These are phyloP conservation scores for Talaromyces liani DNA, from an alignment of 495 filamentous ascomycete genomes.

Conservation along the genomic window DNA sequence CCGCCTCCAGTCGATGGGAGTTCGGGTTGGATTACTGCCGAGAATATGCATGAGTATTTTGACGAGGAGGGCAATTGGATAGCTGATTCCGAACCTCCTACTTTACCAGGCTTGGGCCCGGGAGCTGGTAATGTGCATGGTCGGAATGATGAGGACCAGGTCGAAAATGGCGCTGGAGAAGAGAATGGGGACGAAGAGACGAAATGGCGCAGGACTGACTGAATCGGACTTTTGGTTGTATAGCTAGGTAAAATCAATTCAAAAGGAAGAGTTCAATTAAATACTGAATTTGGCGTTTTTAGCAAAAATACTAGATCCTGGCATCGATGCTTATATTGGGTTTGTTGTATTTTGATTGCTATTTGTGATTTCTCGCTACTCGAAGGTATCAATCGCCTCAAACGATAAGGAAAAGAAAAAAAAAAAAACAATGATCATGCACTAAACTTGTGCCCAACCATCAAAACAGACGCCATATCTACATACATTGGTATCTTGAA, in stretches of 20 bases:
- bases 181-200: constrained; percentile 36
- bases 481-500: constrained; percentile 9
- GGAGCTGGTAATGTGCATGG: constrained; percentile 50
- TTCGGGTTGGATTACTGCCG: constrained; percentile 91
- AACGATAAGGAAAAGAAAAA: background rate
- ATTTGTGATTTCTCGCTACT: background rate
- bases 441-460: background rate
- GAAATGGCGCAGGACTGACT: constrained; percentile 58
- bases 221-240: constrained; percentile 6
- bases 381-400: background rate
- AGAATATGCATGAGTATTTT: constrained; percentile 80
- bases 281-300: background rate
- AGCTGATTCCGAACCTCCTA: constrained; percentile 31
- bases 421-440: background rate
- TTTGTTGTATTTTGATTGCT: background rate
- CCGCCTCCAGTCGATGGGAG: constrained; percentile 78
- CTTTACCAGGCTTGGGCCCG: constrained; percentile 36
- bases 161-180: constrained; percentile 26
- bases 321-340: background rate
- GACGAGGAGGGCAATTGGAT: constrained; percentile 59
- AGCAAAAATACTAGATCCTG: background rate
- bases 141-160: constrained; percentile 34
- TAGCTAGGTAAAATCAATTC: background rate
- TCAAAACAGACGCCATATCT: constrained; percentile 14
- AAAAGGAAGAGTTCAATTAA: background rate